Base-by-base conservation (phyloP, 2,329 filamentous ascomycete genomes). In the Trichophyton benhamiae region DNA sequence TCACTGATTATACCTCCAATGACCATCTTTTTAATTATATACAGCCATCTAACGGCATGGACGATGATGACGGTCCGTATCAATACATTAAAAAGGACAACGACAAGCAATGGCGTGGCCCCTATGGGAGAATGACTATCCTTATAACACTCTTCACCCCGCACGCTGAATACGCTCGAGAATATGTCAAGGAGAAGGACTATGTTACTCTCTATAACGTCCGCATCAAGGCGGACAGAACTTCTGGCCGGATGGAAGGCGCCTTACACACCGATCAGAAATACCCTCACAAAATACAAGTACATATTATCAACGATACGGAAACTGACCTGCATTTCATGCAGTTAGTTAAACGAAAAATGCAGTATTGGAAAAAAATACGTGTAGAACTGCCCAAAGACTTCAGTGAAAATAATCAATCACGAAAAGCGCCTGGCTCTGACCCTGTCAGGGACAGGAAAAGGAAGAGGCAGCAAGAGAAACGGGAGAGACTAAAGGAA, bases 1-100 rank as follows among this genome's bases (percentile, higher is more conserved):
- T 95, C 17, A 87, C 88, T 0, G 91, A 96, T 72, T 96, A 91
- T 71, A 95, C 90, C 0, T 75, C 82, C 58, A 89, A 96, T 68
- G 68, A 77, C 0, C 63, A 68, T 0, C 84, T 96, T 62, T 86
- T 80, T 65, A 73, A 84, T 41, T 83, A 83, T 62, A 15, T 67
- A 69, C 3, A 74, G 74, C 55, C 71, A 75, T 20, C 36, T 8
- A 62, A 66, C 15, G 66, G 71, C 0, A 70, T 71, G 5, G 71
- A 71, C 3, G 74, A 72, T 46, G 79, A 83, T 55, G 81, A 81
- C 3, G 83, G 87, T 66, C 71, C 76, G 0, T 82, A 76, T 63
- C 80, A 78, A n/a, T 87, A 88, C 67, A 74, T 72, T 11, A 27
- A 55, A 13, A 62, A 67, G 15, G 74, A 63, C 58, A 72, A 68